Base-by-base conservation (phyloP, 306 rosid species). In the Glycine latifolia region DNA sequence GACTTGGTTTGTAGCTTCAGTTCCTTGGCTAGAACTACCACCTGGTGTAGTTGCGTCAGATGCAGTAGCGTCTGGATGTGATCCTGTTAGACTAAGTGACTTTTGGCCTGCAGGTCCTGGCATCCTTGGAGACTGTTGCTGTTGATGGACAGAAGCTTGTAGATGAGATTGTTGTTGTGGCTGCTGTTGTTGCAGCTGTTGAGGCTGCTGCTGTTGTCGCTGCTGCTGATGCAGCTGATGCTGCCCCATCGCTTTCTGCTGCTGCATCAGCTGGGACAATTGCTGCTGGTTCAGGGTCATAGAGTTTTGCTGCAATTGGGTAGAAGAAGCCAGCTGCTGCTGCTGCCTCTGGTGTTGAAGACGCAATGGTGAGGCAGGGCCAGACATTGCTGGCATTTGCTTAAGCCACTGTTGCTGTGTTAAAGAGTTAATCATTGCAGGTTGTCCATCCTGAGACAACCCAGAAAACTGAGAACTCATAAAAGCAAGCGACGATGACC, bases 1-100 rank as follows among this genome's bases (percentile, higher is more conserved):
- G 73, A 96, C 92, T 86, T 96, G 99, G 86, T 94, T 96, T 67
- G 99, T 94, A 15, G 97, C 92, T 86, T 96, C 98, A 6, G 96
- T 95, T 85, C 99, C 99, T 90, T 93, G 99, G 86, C 99, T 96
- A 60, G 99, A 96, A 85, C 99, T 96, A 72, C 99, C 99, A 71
- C 99, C 99, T 8, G 98, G 98, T 37, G 99, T 95, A 39, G 98
- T 95, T 86, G 94, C 71, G 31, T 98, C 97, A 82, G 99, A 95
- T 72, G 90, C 98, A 81, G 99, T 90, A 80, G 98, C 97, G 85
- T 93, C 98, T 10, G 99, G 99, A 80, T 95, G 99, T 3, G 99
- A 96, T 82, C 99, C 99, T 77, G 99, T 93, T 75, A 93, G 86
- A 83, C 99, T 96, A 39, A 95, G 90, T 86, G 99, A 82, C 83